These are phyloP conservation scores for Botryotinia calthae DNA, from an alignment of 2,329 filamentous ascomycete genomes.

Conservation along the genomic window DNA sequence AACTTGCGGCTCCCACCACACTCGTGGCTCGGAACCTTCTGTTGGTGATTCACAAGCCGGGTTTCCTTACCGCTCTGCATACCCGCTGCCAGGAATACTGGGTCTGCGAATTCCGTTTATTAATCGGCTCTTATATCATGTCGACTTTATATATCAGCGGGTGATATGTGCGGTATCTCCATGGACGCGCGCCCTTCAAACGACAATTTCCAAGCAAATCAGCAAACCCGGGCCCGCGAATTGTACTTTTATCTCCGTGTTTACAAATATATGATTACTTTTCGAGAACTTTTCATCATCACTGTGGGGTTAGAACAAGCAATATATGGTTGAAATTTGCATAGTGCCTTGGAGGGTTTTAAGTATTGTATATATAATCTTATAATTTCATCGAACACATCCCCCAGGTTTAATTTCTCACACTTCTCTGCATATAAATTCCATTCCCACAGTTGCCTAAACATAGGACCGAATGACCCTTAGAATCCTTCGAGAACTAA, in stretches of 20 bases:
- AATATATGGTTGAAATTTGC: background rate
- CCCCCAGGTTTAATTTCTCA: background rate
- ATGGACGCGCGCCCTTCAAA: constrained; percentile 1
- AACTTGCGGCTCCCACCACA: background rate
- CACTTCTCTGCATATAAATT: background rate
- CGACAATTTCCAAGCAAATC: background rate
- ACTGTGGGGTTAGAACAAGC: background rate
- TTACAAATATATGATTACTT: background rate
- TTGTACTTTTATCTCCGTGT: background rate
- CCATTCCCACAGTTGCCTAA: background rate
- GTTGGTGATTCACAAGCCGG: background rate
- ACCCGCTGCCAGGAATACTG: background rate
- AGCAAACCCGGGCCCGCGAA: background rate
- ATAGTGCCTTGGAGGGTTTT: background rate
- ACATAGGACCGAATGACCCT: background rate
- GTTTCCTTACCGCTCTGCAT: constrained; percentile 5
- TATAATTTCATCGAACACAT: background rate
- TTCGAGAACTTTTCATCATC: background rate
- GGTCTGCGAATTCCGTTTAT: background rate
- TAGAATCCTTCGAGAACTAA: background rate
- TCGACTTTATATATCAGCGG: background rate
- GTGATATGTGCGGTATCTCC: background rate
- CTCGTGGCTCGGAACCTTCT: background rate
- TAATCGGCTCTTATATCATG: background rate
- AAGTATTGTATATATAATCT: background rate